phyloP scores from a whole-genome alignment of 805 yeast genomes.

The Kluyveromyces nonfermentans region DNA sequence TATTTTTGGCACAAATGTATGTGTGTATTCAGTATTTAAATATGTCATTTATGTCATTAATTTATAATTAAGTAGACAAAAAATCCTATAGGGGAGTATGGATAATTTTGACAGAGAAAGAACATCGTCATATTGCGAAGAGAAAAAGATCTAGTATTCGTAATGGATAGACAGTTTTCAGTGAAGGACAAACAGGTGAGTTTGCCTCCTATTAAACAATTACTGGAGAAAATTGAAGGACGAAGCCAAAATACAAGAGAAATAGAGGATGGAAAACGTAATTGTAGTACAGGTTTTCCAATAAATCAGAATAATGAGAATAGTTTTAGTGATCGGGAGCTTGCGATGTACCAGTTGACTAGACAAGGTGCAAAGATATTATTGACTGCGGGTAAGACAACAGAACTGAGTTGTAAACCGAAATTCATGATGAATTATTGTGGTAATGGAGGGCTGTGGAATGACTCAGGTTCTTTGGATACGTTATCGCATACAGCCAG shows the following conservation, averaged over 20 bases:
- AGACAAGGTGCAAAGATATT: background rate
- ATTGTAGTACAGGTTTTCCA: no score
- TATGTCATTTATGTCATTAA: no score
- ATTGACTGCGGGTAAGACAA: background rate
- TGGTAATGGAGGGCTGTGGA: background rate
- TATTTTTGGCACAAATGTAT: background rate
- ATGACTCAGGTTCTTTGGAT: background rate
- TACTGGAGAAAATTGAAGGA: conserved; percentile 1
- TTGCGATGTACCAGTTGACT: background rate
- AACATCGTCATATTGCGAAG: background rate
- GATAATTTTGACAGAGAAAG: background rate
- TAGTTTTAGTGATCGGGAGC: background rate
- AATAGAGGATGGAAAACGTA: background rate
- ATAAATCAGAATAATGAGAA: background rate
- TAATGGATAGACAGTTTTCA: background rate
- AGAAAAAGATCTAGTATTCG: background rate
- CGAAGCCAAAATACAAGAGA: background rate
- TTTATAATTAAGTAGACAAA: no score
- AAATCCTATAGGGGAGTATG: background rate
- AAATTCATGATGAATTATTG: background rate
- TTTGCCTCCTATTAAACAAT: background rate
- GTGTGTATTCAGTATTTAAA: no score
- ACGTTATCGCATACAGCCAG: conserved; percentile 3
- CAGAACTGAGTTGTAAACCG: background rate
- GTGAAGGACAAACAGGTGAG: background rate